phyloP scores from a whole-genome alignment of 2,329 filamentous ascomycete genomes.

The Neodidymelliopsis sp. region DNA sequence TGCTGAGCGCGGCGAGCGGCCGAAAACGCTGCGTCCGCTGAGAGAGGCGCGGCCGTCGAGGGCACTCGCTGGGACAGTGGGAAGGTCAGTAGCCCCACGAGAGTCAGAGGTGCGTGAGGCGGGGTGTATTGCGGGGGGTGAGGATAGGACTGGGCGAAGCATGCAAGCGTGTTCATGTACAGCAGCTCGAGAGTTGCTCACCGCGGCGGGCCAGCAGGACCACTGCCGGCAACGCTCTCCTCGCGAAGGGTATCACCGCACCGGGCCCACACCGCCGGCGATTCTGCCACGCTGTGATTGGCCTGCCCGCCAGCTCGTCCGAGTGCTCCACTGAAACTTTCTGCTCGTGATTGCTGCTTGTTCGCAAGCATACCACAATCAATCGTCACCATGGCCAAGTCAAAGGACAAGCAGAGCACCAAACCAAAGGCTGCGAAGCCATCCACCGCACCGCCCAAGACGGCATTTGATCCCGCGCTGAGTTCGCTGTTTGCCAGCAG shows the following conservation, averaged over 20 bases:
- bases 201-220: slow-evolving; percentile 10
- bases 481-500: slow-evolving; percentile 58
- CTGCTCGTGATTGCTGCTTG: slow-evolving; percentile 20
- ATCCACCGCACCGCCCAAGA: slow-evolving; percentile 40
- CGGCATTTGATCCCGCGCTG: slow-evolving; percentile 53
- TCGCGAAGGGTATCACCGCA: slow-evolving; percentile 3
- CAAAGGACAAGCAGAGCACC: slow-evolving; percentile 35
- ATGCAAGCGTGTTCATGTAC: slow-evolving; percentile 17
- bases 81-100: too few species aligned
- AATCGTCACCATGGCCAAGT: slow-evolving; percentile 41
- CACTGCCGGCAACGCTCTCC: slow-evolving; percentile 6
- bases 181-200: slow-evolving; percentile 15
- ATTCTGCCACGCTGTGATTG: slow-evolving; percentile 12
- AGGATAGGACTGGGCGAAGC: slow-evolving; percentile 24
- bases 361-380: slow-evolving; percentile 1
- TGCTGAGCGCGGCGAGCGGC: slow-evolving; percentile 34
- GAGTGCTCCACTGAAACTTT: slow-evolving; percentile 43
- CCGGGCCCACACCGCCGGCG: slow-evolving; percentile 1
- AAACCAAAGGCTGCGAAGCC: slow-evolving; percentile 22
- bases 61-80: slow-evolving; percentile 21
- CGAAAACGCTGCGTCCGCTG: slow-evolving; percentile 31
- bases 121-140: slow-evolving; percentile 14
- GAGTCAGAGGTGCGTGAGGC: slow-evolving; percentile 5
- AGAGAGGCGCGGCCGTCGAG: slow-evolving; percentile 35
- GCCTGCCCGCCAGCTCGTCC: not conserved